These are phyloP conservation scores for Immersiporthe knoxdaviesiana DNA, from an alignment of 2,329 filamentous ascomycete genomes.

Conservation along the genomic window DNA sequence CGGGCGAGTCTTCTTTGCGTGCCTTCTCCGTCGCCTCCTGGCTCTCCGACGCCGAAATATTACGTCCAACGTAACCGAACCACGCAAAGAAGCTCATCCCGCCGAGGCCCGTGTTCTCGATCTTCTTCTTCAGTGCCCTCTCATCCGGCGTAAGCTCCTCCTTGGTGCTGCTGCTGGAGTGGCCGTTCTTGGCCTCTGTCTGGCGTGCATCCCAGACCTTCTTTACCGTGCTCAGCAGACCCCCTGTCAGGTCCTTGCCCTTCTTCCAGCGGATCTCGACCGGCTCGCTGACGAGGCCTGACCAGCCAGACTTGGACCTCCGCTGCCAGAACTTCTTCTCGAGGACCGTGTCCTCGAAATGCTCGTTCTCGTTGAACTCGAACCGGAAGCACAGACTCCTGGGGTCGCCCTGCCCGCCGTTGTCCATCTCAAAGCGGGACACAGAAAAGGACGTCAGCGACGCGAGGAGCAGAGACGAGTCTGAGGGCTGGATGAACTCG, in stretches of 20 bases:
- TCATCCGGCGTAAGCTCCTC: constrained; percentile 51
- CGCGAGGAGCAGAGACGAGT: constrained; percentile 72
- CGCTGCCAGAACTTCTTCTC: constrained; percentile 95
- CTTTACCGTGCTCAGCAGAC: constrained; percentile 74
- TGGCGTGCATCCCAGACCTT: constrained; percentile 69
- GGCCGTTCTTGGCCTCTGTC: constrained; percentile 40
- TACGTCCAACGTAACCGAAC: constrained; percentile 78
- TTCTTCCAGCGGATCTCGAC: constrained; percentile 88
- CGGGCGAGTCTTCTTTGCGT: constrained; percentile 53
- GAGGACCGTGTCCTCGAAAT: constrained; percentile 76
- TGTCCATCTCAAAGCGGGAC: constrained; percentile 76
- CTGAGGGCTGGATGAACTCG: constrained; percentile 81
- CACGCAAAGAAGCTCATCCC: constrained; percentile 83
- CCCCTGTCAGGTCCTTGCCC: constrained; percentile 80
- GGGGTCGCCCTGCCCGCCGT: constrained; percentile 69
- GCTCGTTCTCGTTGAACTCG: constrained; percentile 79
- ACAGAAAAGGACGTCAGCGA: constrained; percentile 72
- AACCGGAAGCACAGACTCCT: constrained; percentile 78
- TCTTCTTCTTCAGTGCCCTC: constrained; percentile 57
- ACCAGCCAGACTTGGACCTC: constrained; percentile 67
- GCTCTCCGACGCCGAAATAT: constrained; percentile 74
- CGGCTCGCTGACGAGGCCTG: constrained; percentile 83
- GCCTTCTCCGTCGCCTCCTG: constrained; percentile 63
- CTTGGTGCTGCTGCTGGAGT: constrained; percentile 38
- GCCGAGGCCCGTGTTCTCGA: constrained; percentile 63